Evolutionary conservation across 2,329 filamentous ascomycete species (phyloP).

Genomic region (Nigrospora osmanthi): DNA sequence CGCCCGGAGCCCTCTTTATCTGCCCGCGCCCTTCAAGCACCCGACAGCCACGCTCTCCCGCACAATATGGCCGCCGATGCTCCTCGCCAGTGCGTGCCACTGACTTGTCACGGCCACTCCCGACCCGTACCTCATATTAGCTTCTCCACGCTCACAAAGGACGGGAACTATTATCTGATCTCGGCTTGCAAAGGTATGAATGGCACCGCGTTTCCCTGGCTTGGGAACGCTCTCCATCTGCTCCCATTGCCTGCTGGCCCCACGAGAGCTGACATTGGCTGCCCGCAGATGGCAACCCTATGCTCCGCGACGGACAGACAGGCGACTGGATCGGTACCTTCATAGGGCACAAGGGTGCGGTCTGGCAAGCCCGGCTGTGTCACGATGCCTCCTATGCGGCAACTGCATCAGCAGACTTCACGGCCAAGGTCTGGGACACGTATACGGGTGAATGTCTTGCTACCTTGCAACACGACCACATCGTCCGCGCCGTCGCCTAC

Average conservation of each 20-base stretch:
- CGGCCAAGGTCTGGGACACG: constrained; percentile 95
- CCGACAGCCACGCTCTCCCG: too few species aligned
- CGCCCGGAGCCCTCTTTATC: too few species aligned
- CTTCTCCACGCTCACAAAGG: constrained; percentile 77
- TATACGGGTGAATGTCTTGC: constrained; percentile 84
- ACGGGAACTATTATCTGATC: constrained; percentile 84
- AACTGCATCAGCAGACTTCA: constrained; percentile 93
- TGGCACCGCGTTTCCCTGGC: too few species aligned
- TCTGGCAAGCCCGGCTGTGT: constrained; percentile 91
- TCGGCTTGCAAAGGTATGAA: constrained; percentile 81
- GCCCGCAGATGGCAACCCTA: constrained; percentile 81
- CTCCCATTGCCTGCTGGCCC: too few species aligned
- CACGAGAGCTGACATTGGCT: not conserved
- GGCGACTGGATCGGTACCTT: constrained; percentile 98
- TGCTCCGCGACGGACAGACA: constrained; percentile 93
- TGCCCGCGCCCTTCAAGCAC: too few species aligned
- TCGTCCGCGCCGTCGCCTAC: constrained; percentile 89
- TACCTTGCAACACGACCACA: constrained; percentile 86
- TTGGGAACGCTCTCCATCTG: too few species aligned
- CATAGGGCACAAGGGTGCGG: constrained; percentile 94
- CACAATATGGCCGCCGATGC: constrained; percentile 19
- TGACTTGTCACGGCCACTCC: constrained; percentile 93
- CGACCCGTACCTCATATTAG: constrained; percentile 85
- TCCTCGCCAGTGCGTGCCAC: constrained; percentile 50
- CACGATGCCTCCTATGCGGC: constrained; percentile 82